phyloP scores from a whole-genome alignment of 1,284 basidiomycete species.

The Jaminaea rosea region DNA sequence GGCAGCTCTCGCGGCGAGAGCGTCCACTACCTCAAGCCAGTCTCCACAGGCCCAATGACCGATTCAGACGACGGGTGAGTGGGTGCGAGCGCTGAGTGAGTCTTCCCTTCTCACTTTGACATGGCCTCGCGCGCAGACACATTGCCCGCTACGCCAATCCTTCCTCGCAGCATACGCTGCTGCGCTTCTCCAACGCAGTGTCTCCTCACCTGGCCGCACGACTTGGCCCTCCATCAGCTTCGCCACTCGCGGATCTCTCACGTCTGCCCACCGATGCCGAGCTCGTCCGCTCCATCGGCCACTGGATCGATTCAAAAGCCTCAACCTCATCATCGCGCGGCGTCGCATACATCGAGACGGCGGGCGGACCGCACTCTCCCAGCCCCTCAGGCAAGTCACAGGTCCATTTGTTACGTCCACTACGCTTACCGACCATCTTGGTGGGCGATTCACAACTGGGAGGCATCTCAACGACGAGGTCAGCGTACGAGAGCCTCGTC shows the following conservation, averaged over 20 bases:
- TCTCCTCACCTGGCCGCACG: slow-evolving; percentile 77
- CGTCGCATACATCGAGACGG: slow-evolving; percentile 78
- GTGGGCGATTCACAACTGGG: slow-evolving; percentile 82
- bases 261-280: slow-evolving; percentile 53
- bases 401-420: slow-evolving; percentile 51
- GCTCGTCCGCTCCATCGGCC: slow-evolving; percentile 62
- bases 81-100: not conserved
- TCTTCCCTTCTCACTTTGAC: not conserved
- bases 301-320: slow-evolving; percentile 51
- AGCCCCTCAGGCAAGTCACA: slow-evolving; percentile 78
- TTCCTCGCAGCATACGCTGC: slow-evolving; percentile 62
- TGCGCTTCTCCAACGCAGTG: slow-evolving; percentile 76
- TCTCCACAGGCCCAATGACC: slow-evolving; percentile 31
- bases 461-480: slow-evolving; percentile 87
- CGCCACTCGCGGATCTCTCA: not conserved
- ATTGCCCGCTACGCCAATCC: slow-evolving; percentile 20
- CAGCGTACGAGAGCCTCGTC: slow-evolving; percentile 80
- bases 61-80: slow-evolving; percentile 30
- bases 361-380: slow-evolving; percentile 91
- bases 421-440: slow-evolving; percentile 73
- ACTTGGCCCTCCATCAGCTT: not conserved
- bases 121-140: slow-evolving; percentile 11
- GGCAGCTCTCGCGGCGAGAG: slow-evolving; percentile 11
- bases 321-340: not conserved
- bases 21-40: slow-evolving; percentile 43